phyloP scores from a whole-genome alignment of 108 stramenopile genomes.

The Nitzschia sp. region DNA sequence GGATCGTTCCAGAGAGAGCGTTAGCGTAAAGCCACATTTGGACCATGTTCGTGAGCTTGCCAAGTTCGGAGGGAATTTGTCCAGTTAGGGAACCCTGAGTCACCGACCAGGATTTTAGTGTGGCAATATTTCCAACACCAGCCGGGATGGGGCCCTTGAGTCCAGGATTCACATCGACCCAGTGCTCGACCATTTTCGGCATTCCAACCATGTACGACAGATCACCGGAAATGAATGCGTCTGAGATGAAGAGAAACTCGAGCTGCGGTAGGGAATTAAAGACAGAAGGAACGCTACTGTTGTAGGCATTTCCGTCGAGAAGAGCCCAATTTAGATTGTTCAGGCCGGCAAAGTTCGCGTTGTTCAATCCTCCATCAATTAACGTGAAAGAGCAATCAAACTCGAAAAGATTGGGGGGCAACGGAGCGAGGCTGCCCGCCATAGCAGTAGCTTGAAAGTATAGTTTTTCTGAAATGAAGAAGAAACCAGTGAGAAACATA shows the following conservation, averaged over 20 bases:
- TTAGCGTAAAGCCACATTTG: constrained; percentile 39
- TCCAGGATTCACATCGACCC: constrained; percentile 37
- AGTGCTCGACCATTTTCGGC: constrained; percentile 32
- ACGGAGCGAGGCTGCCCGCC: constrained; percentile 22
- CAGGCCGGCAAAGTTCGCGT: constrained; percentile 31
- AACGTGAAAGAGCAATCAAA: constrained; percentile 34
- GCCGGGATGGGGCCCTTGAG: constrained; percentile 34
- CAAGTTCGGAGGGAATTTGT: constrained; percentile 28
- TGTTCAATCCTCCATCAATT: constrained; percentile 26
- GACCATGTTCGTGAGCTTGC: constrained; percentile 22
- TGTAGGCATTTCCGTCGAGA: constrained; percentile 34
- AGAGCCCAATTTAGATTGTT: constrained; percentile 23
- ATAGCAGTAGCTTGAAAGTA: constrained; percentile 31
- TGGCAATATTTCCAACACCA: constrained; percentile 13
- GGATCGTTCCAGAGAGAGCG: constrained; percentile 28
- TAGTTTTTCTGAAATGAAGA: constrained; percentile 10
- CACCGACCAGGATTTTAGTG: constrained; percentile 31
- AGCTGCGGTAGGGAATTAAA: constrained; percentile 26
- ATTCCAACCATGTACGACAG: constrained; percentile 37
- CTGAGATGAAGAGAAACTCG: constrained; percentile 28
- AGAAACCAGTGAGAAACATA: constrained; percentile 1
- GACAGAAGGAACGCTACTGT: constrained; percentile 24
- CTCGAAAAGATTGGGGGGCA: constrained; percentile 29
- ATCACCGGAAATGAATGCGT: constrained; percentile 37
- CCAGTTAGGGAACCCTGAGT: constrained; percentile 16